Evolutionary conservation across 768 basidiomycete species (phyloP).

Genomic region (Xanthoconium stramineum): DNA sequence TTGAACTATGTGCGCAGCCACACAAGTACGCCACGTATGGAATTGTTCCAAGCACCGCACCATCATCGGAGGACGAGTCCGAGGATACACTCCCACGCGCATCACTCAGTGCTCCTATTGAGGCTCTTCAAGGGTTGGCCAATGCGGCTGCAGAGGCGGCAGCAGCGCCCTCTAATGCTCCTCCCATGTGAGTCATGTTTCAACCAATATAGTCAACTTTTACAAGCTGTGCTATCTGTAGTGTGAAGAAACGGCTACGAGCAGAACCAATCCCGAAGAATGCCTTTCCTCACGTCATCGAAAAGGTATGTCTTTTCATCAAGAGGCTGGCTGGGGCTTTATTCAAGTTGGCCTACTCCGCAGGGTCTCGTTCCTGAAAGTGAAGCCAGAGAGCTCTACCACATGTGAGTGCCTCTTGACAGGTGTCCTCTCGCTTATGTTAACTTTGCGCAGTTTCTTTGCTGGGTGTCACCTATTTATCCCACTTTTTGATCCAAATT

Average conservation of each 20-base stretch:
- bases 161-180: constrained; percentile 64
- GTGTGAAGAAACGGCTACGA: constrained; percentile 78
- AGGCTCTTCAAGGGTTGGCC: constrained; percentile 89
- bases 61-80: constrained; percentile 88
- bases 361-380: constrained; percentile 82
- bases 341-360: neutral
- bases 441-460: constrained; percentile 67
- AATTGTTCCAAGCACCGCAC: constrained; percentile 77
- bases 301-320: constrained; percentile 52
- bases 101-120: constrained; percentile 87
- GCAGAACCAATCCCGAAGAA: constrained; percentile 81
- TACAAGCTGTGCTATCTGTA: constrained; percentile 5
- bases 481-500: constrained; percentile 87
- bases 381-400: constrained; percentile 88
- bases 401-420: constrained; percentile 58
- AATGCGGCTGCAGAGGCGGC: constrained; percentile 95
- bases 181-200: constrained; percentile 47
- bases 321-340: neutral
- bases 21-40: constrained; percentile 92
- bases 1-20: constrained; percentile 45
- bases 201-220: neutral
- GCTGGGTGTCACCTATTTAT: constrained; percentile 96
- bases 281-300: constrained; percentile 86
- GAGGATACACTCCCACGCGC: constrained; percentile 85
- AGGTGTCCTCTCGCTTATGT: neutral